Percentiles rank a stretch among this genome's conserved stretches.
Evolutionary conservation across 495 filamentous ascomycete genomes (phyloP).

Genomic region (Penicillium atrosanguineum): DNA sequence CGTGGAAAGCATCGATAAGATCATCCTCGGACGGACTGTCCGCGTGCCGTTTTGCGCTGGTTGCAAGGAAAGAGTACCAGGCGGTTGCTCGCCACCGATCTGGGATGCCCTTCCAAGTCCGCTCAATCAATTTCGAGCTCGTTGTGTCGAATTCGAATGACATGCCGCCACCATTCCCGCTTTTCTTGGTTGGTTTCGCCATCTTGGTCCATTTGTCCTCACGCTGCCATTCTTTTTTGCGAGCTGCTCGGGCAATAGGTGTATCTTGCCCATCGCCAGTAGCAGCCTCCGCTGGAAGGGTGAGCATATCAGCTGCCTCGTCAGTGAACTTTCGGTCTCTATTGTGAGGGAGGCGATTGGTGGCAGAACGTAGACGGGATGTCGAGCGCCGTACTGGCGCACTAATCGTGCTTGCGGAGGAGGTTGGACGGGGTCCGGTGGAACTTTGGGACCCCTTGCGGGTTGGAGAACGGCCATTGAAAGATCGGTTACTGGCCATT

Average conservation of each 20-base stretch:
- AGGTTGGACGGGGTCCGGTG: slow-evolving; percentile 31
- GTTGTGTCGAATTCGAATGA: slow-evolving; percentile 84
- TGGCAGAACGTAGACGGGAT: slow-evolving; percentile 57
- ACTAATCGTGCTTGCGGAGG: slow-evolving; percentile 48
- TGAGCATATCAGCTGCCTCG: slow-evolving; percentile 88
- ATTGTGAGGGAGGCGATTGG: slow-evolving; percentile 76
- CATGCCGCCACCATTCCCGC: slow-evolving; percentile 71
- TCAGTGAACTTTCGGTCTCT: slow-evolving; percentile 71
- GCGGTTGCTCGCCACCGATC: slow-evolving; percentile 92
- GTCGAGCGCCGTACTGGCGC: slow-evolving; percentile 36
- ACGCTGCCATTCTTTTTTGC: slow-evolving; percentile 76
- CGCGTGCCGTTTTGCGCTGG: slow-evolving; percentile 67
- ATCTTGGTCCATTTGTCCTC: slow-evolving; percentile 98
- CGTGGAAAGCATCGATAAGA: slow-evolving; percentile 66
- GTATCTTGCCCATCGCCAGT: slow-evolving; percentile 53
- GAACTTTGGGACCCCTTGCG: slow-evolving; percentile 37
- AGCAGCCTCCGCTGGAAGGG: slow-evolving; percentile 64
- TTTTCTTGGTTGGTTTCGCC: slow-evolving; percentile 65
- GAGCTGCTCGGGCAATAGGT: slow-evolving; percentile 57
- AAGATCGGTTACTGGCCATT: slow-evolving; percentile 41
- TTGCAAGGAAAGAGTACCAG: slow-evolving; percentile 90
- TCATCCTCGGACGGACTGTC: slow-evolving; percentile 64
- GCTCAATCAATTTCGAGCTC: slow-evolving; percentile 81
- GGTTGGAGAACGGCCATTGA: slow-evolving; percentile 55
- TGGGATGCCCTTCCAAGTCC: slow-evolving; percentile 97